phyloP scores from a whole-genome alignment of 495 filamentous ascomycete species.

The Talaromyces wortmannii region DNA sequence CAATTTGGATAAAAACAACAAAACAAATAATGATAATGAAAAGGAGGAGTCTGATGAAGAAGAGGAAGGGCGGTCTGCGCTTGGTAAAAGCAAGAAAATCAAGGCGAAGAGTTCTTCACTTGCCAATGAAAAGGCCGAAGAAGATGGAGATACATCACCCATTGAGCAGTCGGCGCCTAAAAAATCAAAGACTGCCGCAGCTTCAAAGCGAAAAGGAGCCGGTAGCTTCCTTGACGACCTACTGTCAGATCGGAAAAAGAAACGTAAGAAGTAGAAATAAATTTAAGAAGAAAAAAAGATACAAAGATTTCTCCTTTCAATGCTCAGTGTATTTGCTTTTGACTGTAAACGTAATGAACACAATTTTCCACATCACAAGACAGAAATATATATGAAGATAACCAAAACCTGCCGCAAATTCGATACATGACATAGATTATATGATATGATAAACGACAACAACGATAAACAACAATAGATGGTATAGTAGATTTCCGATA shows the following conservation, averaged over 20 bases:
- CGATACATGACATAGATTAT: neutral
- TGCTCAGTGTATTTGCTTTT: no score
- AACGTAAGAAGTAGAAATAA: slow-evolving; percentile 45
- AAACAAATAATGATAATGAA: slow-evolving; percentile 2
- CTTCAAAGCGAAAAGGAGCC: slow-evolving; percentile 3
- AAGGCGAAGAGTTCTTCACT: no score
- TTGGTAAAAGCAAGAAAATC: slow-evolving; percentile 40
- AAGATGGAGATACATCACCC: slow-evolving; percentile 6
- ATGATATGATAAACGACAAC: neutral
- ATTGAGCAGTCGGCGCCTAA: slow-evolving; percentile 2
- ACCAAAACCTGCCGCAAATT: neutral
- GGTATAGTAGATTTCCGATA: no score
- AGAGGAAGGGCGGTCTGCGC: slow-evolving; percentile 51
- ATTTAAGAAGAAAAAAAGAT: slow-evolving; percentile 18
- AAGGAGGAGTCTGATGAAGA: slow-evolving; percentile 21
- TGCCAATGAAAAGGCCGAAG: neutral
- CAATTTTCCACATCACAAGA: slow-evolving; percentile 8
- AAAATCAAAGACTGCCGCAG: neutral
- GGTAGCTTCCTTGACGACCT: slow-evolving; percentile 45
- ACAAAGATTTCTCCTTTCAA: neutral
- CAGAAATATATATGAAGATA: slow-evolving; percentile 10
- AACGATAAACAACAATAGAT: no score
- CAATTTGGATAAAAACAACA: neutral
- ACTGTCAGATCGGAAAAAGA: slow-evolving; percentile 41
- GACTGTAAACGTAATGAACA: no score